Evolutionary conservation across 176 grass and related monocot species (phyloP).

Genomic region (Aechmea fasciata): DNA sequence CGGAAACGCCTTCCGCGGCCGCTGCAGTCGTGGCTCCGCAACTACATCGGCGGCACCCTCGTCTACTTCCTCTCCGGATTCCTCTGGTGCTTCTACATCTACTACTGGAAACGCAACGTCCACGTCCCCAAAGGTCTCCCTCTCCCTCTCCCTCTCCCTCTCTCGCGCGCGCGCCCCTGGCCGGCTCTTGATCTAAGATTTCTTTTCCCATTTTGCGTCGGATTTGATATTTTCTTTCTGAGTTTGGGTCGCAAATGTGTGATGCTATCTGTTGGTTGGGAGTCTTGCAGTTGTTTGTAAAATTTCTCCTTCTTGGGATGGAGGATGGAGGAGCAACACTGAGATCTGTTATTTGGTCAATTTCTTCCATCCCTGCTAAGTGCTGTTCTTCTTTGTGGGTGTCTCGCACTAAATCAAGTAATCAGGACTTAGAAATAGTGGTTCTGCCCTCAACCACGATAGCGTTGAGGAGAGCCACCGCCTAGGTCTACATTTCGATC

Average conservation of each 20-base stretch:
- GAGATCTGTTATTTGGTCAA: too few relatives aligned
- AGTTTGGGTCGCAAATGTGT: background rate
- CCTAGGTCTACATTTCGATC: too few relatives aligned
- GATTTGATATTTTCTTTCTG: background rate
- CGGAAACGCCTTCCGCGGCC: slow-evolving; percentile 67
- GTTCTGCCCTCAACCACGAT: too few relatives aligned
- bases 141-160: background rate
- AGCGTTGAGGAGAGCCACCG: too few relatives aligned
- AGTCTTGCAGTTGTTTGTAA: too few relatives aligned
- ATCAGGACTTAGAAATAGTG: too few relatives aligned
- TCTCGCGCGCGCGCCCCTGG: background rate
- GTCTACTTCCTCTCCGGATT: slow-evolving; percentile 74
- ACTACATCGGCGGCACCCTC: slow-evolving; percentile 56
- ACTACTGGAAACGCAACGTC: slow-evolving; percentile 88
- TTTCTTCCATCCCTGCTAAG: too few relatives aligned
- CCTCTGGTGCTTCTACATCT: slow-evolving; percentile 94
- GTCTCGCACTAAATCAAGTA: too few relatives aligned
- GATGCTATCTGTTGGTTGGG: background rate
- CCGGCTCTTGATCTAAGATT: background rate
- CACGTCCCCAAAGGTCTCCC: slow-evolving; percentile 78
- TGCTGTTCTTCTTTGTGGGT: too few relatives aligned
- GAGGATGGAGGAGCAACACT: too few relatives aligned
- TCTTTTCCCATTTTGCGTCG: background rate
- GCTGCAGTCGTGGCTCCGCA: slow-evolving; percentile 85
- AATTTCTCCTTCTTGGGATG: too few relatives aligned